These are phyloP conservation scores for Zelonia costaricensis DNA, from an alignment of 208 protist species.

Conservation along the genomic window DNA sequence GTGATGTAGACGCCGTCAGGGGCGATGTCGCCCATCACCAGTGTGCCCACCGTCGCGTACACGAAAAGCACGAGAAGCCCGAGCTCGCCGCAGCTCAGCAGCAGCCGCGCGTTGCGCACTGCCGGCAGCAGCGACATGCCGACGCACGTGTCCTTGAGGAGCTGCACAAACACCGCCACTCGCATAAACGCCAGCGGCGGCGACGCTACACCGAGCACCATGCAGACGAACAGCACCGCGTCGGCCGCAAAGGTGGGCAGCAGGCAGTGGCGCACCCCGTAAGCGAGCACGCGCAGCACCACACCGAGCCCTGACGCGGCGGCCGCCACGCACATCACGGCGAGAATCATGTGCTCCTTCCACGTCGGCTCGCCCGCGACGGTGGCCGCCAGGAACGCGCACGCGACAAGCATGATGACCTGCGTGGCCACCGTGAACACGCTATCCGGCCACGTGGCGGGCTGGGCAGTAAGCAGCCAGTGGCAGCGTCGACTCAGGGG, in stretches of 20 bases:
- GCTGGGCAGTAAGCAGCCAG: slow-evolving; percentile 17
- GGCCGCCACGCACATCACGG: slow-evolving; percentile 36
- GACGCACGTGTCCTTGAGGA: slow-evolving; percentile 30
- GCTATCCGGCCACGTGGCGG: slow-evolving; percentile 1
- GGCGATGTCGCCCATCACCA: slow-evolving; percentile 46
- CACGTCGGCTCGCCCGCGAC: slow-evolving; percentile 22
- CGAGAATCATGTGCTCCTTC: slow-evolving; percentile 25
- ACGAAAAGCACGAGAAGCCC: slow-evolving; percentile 39
- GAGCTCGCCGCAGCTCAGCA: slow-evolving; percentile 33
- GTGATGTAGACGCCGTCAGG: slow-evolving; percentile 31
- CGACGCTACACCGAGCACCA: slow-evolving; percentile 27
- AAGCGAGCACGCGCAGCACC: slow-evolving; percentile 37
- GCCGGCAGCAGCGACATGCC: slow-evolving; percentile 29
- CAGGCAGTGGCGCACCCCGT: slow-evolving; percentile 27
- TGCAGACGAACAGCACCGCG: slow-evolving; percentile 34
- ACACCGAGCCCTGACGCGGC: slow-evolving; percentile 35
- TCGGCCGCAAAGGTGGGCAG: slow-evolving; percentile 28
- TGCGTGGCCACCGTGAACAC: slow-evolving; percentile 11
- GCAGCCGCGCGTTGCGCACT: slow-evolving; percentile 5
- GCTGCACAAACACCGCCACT: slow-evolving; percentile 37
- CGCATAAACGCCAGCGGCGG: slow-evolving; percentile 34
- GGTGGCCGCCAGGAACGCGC: slow-evolving; percentile 31
- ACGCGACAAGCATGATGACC: slow-evolving; percentile 27
- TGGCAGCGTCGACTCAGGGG: slow-evolving; percentile 17
- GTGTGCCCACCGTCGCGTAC: slow-evolving; percentile 53